Percentiles rank a stretch among this genome's conserved stretches.
phyloP scores from a whole-genome alignment of 768 basidiomycete species.

The Mycena galericulata region DNA sequence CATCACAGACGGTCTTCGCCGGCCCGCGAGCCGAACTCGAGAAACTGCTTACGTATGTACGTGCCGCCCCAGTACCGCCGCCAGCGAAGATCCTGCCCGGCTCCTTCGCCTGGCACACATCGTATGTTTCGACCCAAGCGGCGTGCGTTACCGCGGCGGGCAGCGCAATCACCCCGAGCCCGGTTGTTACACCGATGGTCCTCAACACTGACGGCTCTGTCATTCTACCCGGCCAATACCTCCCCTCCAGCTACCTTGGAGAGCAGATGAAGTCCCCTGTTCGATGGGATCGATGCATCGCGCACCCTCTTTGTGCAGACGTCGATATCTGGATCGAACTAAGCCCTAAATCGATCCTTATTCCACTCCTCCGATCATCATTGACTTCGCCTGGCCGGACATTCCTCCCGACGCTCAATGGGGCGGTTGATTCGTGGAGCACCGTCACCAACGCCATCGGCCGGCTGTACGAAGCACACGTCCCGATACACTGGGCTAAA shows the following conservation, averaged over 20 bases:
- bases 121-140: neutral
- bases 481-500: conserved; percentile 18
- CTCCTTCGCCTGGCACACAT: conserved; percentile 16
- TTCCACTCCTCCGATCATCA: conserved; percentile 12
- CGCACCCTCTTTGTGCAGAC: conserved; percentile 4
- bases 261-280: conserved; percentile 12
- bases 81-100: conserved; percentile 12
- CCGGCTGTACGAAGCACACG: conserved; percentile 17
- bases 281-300: conserved; percentile 6
- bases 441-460: conserved; percentile 16
- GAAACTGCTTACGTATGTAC: conserved; percentile 5
- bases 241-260: neutral
- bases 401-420: conserved; percentile 10
- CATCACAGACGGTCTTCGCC: conserved; percentile 7
- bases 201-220: conserved; percentile 7
- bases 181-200: conserved; percentile 11
- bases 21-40: conserved; percentile 4
- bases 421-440: neutral
- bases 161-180: neutral
- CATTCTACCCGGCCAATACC: conserved; percentile 4
- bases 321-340: conserved; percentile 22
- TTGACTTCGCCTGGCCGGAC: neutral
- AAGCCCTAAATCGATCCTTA: conserved; percentile 13
- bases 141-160: neutral
- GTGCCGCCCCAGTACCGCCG: neutral